A percentile compares a stretch with the other conserved stretches of the same genome.
These are phyloP conservation scores for Lotus japonicus DNA, from an alignment of 306 rosid genomes.

Conservation along the genomic window DNA sequence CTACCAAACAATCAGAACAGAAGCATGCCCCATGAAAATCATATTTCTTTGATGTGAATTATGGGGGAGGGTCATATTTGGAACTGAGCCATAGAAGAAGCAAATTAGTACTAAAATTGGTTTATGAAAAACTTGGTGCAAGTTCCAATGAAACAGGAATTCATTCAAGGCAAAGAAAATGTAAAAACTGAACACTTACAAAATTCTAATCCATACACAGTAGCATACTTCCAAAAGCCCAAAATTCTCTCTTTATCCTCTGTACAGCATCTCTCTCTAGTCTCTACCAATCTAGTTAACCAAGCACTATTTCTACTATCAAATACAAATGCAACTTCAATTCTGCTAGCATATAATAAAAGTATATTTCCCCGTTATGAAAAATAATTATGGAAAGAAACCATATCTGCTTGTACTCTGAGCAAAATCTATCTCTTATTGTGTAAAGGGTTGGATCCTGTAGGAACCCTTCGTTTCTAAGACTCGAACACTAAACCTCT, in stretches of 20 bases:
- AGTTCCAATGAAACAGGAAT: conserved; percentile 25
- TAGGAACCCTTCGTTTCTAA: conserved; percentile 69
- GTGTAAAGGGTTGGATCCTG: conserved; percentile 90
- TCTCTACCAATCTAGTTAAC: conserved; percentile 19
- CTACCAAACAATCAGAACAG: conserved; percentile 2
- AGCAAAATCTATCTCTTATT: conserved; percentile 48
- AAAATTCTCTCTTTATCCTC: conserved; percentile 12
- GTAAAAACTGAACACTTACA: not conserved
- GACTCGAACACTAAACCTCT: conserved; percentile 24
- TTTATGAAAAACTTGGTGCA: not conserved
- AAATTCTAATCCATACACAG: not conserved
- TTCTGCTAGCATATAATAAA: not conserved
- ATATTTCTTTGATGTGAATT: not conserved
- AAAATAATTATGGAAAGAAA: not conserved
- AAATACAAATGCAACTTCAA: conserved; percentile 15
- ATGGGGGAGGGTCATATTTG: not conserved
- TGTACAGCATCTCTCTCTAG: conserved; percentile 37
- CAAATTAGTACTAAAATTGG: not conserved
- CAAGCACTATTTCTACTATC: not conserved
- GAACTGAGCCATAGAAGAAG: not conserved
- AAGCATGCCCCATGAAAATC: not conserved
- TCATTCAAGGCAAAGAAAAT: not conserved
- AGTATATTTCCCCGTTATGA: not conserved
- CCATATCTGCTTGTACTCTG: not conserved
- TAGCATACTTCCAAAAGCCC: not conserved